A percentile compares a stretch with the other conserved stretches of the same genome.
Evolutionary conservation across 1,284 basidiomycete species (phyloP).

Genomic region (Ustilago tritici): DNA sequence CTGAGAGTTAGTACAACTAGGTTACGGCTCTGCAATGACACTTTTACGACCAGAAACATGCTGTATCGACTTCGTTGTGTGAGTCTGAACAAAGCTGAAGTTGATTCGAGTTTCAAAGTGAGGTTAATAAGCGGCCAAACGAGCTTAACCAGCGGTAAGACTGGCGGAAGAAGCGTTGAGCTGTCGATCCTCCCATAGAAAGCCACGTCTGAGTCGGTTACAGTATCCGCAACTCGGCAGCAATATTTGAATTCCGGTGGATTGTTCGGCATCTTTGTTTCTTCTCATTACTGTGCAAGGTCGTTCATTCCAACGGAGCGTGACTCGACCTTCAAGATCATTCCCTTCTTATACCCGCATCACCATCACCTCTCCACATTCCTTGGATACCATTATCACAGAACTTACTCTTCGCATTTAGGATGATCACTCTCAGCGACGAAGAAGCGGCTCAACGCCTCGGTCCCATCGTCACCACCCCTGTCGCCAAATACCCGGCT

Average conservation of each 20-base stretch:
- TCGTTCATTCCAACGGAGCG: background rate
- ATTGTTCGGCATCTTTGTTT: background rate
- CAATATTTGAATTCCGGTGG: too few species aligned
- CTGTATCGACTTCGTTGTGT: background rate
- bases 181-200: background rate
- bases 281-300: background rate
- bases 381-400: background rate
- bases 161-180: background rate
- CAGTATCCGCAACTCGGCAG: too few species aligned
- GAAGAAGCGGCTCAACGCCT: conserved; percentile 36
- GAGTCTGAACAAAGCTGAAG: background rate
- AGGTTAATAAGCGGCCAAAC: background rate
- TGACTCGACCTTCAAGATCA: conserved; percentile 1
- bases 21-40: background rate
- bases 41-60: background rate
- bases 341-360: background rate
- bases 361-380: background rate
- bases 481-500: conserved; percentile 22
- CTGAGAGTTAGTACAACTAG: background rate
- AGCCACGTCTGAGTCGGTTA: background rate
- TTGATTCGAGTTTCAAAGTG: background rate
- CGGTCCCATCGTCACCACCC: conserved; percentile 23
- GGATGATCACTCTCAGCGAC: conserved; percentile 28
- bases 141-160: background rate
- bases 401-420: background rate